Evolutionary conservation across 208 protist genomes (phyloP).

Genomic region (Wallacemonas sp.): DNA sequence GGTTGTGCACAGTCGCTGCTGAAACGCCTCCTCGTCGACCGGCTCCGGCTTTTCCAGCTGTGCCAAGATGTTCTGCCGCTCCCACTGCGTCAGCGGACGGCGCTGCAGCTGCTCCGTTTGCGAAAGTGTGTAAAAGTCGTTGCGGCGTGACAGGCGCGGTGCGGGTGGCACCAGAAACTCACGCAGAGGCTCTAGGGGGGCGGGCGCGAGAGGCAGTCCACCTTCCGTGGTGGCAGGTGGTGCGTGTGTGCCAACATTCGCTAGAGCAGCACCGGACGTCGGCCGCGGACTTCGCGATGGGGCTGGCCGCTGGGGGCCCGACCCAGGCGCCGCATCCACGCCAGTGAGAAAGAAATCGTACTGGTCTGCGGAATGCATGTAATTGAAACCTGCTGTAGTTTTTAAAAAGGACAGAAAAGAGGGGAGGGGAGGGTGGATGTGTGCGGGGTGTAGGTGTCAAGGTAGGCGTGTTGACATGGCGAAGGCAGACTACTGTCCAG

Average conservation of each 20-base stretch:
- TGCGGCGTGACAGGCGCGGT: not conserved
- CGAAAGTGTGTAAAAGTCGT: conserved; percentile 11
- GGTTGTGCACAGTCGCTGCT: conserved; percentile 39
- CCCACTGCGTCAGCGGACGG: conserved; percentile 53
- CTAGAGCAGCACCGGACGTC: too few species aligned
- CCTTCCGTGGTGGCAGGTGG: too few species aligned
- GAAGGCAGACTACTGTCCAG: too few species aligned
- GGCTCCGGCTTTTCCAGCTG: conserved; percentile 36
- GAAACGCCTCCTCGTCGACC: conserved; percentile 56
- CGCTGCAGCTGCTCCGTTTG: conserved; percentile 1
- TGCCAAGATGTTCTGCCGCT: conserved; percentile 60
- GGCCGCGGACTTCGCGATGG: not conserved
- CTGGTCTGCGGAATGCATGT: not conserved
- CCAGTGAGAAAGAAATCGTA: conserved; percentile 32
- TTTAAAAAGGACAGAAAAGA: too few species aligned
- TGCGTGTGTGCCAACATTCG: not conserved
- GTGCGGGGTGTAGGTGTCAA: too few species aligned
- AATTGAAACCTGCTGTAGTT: too few species aligned
- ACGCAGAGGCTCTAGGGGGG: not conserved
- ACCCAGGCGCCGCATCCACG: conserved; percentile 8
- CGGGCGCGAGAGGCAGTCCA: too few species aligned
- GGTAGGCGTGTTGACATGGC: too few species aligned
- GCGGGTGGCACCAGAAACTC: conserved; percentile 2
- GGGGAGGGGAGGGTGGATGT: too few species aligned
- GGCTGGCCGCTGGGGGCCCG: not conserved